Evolutionary conservation across 1,139 yeast species (phyloP), one percentile per base, ranked within the genome.

Genomic region (Suhomyces atakaporum): DNA sequence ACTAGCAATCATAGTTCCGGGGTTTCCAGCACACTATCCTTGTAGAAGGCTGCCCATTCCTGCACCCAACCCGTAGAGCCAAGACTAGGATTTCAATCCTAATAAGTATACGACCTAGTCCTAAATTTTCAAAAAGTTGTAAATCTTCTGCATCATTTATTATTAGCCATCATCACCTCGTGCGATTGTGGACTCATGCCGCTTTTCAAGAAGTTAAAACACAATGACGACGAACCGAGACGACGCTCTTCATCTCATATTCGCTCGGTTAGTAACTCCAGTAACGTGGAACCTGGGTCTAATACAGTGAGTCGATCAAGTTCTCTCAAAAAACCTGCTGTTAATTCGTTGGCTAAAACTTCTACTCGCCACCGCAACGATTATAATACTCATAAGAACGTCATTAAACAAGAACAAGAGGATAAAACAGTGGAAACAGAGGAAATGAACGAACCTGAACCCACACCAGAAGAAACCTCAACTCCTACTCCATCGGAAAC

Each of bases 391-490:
- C 31, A 35, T 18, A 37, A 32, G 16, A 29, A 31, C 21, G 19
- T 33, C 7, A 19, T 38, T 19, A 35, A 38, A 16, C 37, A 35
- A 21, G 39, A 35, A 13, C 29, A 26, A 25, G 35, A 29, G 4
- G 40, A 39, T 16, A 38, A 35, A 5, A 38, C 45, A 10, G 39
- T 41, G 18, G 40, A 37, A 9, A 18, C 35, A 9, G 40, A 31
- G 19, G 31, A 36, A 14, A 33, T 37, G 21, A 32, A 38, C 20
- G 26, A 33, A 19, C 40, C 36, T 21, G 25, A 19, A 16, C 12
- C n/a, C 7, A 26, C 7, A n/a, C 36, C 30, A 8, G 30, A 24
- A 9, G 7, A 21, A 16, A 13, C 43, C 45, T 2, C n/a, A n/a
- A n/a, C n/a, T n/a, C n/a, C n/a, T n/a, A n/a, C n/a, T n/a, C n/a